Base-by-base conservation (phyloP, 2,329 filamentous ascomycete species). In the Aspergillus aculeatinus region DNA sequence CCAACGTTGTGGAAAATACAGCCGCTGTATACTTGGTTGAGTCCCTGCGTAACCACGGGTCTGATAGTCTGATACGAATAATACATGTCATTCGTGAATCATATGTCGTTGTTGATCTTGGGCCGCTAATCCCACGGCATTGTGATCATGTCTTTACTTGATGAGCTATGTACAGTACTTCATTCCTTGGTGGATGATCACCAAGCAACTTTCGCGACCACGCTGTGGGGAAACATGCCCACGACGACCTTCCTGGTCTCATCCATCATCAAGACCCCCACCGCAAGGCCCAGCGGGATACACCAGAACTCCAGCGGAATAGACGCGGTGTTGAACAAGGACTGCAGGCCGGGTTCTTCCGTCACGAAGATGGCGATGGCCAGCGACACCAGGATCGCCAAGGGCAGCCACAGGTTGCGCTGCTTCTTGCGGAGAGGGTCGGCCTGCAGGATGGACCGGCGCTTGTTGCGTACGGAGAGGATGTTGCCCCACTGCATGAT, bases 401-500 rank as follows among this genome's bases (percentile, higher is more conserved):
- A 70, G 1, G 82, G 63, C 16, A 84, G 67, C 81, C 80, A 83
- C 0, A 79, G 80, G 59, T 85, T 85, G 14, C 81, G 79, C 3
- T 81, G 72, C 61, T 77, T 67, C 61, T 77, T 74, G 23, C 75
- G 76, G 4, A 84, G 69, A 0, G 83, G 83, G 53, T 82, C 80
- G 0, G 82, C 81, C 63, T 84, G 81, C 27, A 85, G 64, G 42
- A 85, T 79, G 48, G 80, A 82, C 55, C 84, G 70, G 2, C 81
- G 76, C 39, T 83, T 81, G 63, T 82, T 85, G 51, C 83, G 79
- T 5, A 84, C 78, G 0, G 71, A 73, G 7, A 84, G 72, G 42
- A 85, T 79, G 61, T 84, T 84, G 2, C 81, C 82, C 78, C 81
- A 83, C 60, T 85, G 82, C 42, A 85, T 72, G 42, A 84, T 77